Evolutionary conservation across 2,329 filamentous ascomycete genomes (phyloP), one percentile per base, ranked within the genome.

Genomic region (Aspergillus udagawae): DNA sequence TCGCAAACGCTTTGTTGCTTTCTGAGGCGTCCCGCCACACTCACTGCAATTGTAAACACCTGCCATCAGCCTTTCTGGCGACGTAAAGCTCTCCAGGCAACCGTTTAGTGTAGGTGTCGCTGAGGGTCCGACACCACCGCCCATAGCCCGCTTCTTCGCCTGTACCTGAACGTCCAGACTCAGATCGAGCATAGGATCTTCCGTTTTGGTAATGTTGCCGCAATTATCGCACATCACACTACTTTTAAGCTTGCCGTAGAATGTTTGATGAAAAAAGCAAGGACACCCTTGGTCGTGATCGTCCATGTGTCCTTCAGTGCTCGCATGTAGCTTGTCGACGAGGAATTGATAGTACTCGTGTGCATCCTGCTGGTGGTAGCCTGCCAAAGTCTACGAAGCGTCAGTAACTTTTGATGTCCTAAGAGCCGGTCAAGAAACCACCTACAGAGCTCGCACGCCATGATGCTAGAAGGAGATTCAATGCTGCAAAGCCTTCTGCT

Each of bases 341-440:
- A 97, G 83, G 69, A 96, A 97, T 71, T 96, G 92, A 73, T 97
- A 95, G 76, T 96, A 97, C 72, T 97, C 93, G 70, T 97, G 93
- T 0, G 93, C 93, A 70, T 97, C 93, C 77, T 97, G 93, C 75
- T 97, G 93, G 67, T 92, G 91, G 67, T 95, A 96, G 10, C 92
- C 94, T 1, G 93, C 91, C 23, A 92, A 81, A 59, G 89, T 86
- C 75, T 90, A 57, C 20, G 7, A 17, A 17, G 53, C 45, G 48
- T 57, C 56, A 38, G 41, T 32, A 49, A 56, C 35, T 32, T 14
- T 4, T 29, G 50, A 45, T 52, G 35, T 54, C 23, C 29, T 7
- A 21, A n/a, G 10, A 51, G 12, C 41, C 29, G n/a, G 12, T 44
- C 38, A 10, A 21, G 9, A 28, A 28, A n/a, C 21, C 83, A 85